A percentile compares a stretch with the other conserved stretches of the same genome.
These are phyloP conservation scores for Hymenoscyphus linearis DNA, from an alignment of 2,329 filamentous ascomycete species.

Conservation along the genomic window DNA sequence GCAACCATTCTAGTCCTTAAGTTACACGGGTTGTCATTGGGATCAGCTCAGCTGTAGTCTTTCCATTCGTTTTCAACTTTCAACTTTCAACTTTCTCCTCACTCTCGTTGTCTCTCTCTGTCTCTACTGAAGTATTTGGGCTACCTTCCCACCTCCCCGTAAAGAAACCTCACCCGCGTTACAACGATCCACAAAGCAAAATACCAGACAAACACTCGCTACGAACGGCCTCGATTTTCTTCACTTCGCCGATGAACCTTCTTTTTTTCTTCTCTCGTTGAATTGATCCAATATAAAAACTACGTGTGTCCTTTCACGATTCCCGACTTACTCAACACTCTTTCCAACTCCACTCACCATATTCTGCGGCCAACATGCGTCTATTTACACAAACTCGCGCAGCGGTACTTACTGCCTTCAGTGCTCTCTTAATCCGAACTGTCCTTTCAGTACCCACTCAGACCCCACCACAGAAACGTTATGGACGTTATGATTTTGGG, in stretches of 20 bases:
- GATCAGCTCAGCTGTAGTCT: background rate
- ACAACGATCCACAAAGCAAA: background rate
- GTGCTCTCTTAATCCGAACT: background rate
- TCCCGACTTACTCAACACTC: background rate
- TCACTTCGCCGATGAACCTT: no score
- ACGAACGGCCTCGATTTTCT: background rate
- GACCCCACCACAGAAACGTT: slow-evolving; percentile 4
- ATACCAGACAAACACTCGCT: background rate
- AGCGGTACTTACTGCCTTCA: background rate
- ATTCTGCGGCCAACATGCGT: background rate
- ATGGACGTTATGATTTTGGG: slow-evolving; percentile 21
- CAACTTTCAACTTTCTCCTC: background rate
- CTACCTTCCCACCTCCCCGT: background rate
- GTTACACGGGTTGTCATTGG: background rate
- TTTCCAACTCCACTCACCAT: background rate
- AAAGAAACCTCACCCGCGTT: background rate
- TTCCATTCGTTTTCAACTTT: background rate
- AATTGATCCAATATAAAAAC: background rate
- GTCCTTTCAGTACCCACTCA: slow-evolving; percentile 4
- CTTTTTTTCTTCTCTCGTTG: background rate
- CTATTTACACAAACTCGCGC: background rate
- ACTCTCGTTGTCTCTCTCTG: background rate
- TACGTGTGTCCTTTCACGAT: background rate
- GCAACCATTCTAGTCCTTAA: background rate
- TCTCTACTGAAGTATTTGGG: background rate